Percentiles rank a stretch among this genome's conserved stretches.
phyloP scores from a whole-genome alignment of 306 rosid genomes.

The Malus sylvestris region DNA sequence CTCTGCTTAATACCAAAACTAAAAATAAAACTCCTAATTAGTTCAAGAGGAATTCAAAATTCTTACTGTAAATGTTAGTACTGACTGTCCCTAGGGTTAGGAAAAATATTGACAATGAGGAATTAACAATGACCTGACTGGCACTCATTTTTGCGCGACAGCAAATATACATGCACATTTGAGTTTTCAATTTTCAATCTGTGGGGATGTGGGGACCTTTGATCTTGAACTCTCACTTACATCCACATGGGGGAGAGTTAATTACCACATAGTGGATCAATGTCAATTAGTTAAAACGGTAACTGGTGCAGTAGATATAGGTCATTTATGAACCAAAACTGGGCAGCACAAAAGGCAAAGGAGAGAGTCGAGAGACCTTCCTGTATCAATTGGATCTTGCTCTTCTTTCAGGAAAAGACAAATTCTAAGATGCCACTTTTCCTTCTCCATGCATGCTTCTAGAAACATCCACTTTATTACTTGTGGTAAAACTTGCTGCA shows the following conservation, averaged over 20 bases:
- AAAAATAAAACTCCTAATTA: no score
- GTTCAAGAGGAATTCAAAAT: no score
- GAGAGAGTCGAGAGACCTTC: constrained; percentile 17
- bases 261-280: constrained; percentile 1
- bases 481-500: constrained; percentile 35
- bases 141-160: constrained; percentile 11
- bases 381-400: constrained; percentile 36
- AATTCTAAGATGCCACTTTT: constrained; percentile 69
- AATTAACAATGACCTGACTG: not conserved
- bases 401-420: constrained; percentile 63
- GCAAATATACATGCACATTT: not conserved
- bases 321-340: constrained; percentile 28
- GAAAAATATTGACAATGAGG: not conserved
- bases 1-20: no score
- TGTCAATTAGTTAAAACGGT: constrained; percentile 21
- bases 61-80: no score
- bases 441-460: constrained; percentile 36
- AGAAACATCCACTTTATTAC: constrained; percentile 35
- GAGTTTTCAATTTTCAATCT: not conserved
- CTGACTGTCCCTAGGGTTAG: no score
- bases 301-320: constrained; percentile 21
- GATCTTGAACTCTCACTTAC: constrained; percentile 22
- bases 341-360: constrained; percentile 50
- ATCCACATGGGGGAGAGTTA: constrained; percentile 30
- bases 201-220: constrained; percentile 20